Percentiles rank a stretch among this genome's conserved stretches.
Conservation (phyloP, 2,329 filamentous ascomycete species). For the Penicillium expansum region DNA sequence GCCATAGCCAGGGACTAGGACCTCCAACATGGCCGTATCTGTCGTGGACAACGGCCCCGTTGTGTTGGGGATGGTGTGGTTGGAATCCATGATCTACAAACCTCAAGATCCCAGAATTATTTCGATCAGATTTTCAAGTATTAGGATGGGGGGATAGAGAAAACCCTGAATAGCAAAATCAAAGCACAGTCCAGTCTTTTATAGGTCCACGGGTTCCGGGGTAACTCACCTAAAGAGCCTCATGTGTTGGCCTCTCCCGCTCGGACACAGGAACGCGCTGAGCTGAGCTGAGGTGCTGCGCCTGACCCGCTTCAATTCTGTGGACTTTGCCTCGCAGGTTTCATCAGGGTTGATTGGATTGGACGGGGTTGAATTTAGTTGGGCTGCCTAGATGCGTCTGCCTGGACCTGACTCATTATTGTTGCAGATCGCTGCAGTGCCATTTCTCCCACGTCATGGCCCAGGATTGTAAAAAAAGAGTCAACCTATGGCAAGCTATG, state of each 20-base stretch:
- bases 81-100: slow-evolving; percentile 18
- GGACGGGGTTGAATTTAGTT: neutral
- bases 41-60: slow-evolving; percentile 15
- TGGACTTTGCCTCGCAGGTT: neutral
- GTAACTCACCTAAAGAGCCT: neutral
- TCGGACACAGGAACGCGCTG: neutral
- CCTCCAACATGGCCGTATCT: slow-evolving; percentile 50
- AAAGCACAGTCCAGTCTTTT: neutral
- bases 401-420: slow-evolving; percentile 5
- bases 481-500: no score
- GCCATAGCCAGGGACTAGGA: slow-evolving; percentile 65
- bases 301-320: neutral
- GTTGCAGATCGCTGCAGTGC: neutral
- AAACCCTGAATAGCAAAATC: neutral
- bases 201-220: no score
- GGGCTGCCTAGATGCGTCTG: neutral
- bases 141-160: neutral
- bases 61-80: slow-evolving; percentile 14
- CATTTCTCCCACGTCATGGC: neutral
- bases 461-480: no score
- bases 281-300: neutral
- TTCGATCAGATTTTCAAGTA: neutral
- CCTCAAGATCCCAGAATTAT: neutral
- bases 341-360: neutral
- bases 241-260: neutral